Evolutionary conservation across 2,329 filamentous ascomycete species (phyloP).

Genomic region (Fusarium tricinctum): DNA sequence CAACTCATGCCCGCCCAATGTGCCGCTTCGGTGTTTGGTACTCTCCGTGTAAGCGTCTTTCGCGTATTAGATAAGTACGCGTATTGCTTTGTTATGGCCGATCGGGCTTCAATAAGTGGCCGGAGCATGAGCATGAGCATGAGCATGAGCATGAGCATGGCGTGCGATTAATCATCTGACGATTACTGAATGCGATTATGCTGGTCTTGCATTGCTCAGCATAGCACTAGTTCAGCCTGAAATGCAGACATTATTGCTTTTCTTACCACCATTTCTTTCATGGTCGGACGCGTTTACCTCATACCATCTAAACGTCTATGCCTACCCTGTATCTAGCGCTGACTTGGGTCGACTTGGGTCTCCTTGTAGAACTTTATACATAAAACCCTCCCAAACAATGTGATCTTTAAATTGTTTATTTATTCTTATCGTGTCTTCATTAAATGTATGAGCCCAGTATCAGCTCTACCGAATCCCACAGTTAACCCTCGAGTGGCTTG

Average conservation of each 20-base stretch:
- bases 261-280: constrained; percentile 6
- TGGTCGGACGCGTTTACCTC: background rate
- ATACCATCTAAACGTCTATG: background rate
- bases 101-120: constrained; percentile 1
- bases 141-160: background rate
- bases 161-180: background rate
- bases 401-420: background rate
- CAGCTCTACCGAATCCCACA: background rate
- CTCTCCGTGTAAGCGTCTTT: constrained; percentile 21
- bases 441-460: constrained; percentile 4
- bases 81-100: constrained; percentile 23
- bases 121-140: background rate
- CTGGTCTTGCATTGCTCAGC: constrained; percentile 1
- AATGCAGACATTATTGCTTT: background rate
- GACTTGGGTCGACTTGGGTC: constrained; percentile 15
- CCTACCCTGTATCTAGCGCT: constrained; percentile 16
- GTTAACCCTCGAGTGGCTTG: background rate
- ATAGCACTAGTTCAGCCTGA: constrained; percentile 4
- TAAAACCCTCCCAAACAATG: background rate
- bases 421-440: background rate
- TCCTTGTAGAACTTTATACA: background rate
- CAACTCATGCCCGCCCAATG: constrained; percentile 23
- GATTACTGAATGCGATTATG: background rate
- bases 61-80: constrained; percentile 19
- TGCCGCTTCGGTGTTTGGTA: constrained; percentile 23